These are phyloP conservation scores for Phytophthora meadii DNA, from an alignment of 352 stramenopile genomes.

Conservation along the genomic window DNA sequence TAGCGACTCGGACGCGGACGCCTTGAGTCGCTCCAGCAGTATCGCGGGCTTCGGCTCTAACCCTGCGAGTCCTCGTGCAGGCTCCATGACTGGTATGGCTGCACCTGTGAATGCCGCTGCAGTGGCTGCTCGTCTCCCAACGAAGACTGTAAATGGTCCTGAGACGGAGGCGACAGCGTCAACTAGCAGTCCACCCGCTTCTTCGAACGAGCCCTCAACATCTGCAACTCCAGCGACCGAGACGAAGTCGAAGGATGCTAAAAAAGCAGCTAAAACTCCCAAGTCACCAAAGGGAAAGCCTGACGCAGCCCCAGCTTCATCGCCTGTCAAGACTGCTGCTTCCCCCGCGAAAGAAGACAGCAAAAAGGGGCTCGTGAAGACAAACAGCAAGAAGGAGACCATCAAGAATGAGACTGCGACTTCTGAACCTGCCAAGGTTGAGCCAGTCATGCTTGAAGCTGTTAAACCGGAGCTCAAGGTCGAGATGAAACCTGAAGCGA, in stretches of 20 bases:
- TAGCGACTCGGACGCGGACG: slow-evolving; percentile 57
- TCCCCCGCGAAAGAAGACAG: too few species aligned
- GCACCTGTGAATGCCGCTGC: slow-evolving; percentile 22
- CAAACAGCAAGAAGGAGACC: not conserved
- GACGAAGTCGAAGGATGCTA: slow-evolving; percentile 8
- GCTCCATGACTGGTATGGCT: slow-evolving; percentile 3
- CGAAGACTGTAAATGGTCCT: slow-evolving; percentile 11
- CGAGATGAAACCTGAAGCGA: not conserved
- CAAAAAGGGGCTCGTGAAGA: too few species aligned
- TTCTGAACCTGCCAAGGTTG: slow-evolving; percentile 3
- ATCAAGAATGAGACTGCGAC: slow-evolving; percentile 6
- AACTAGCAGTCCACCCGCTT: slow-evolving; percentile 6
- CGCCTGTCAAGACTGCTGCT: slow-evolving; percentile 18
- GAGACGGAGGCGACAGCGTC: slow-evolving; percentile 9
- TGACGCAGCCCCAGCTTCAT: slow-evolving; percentile 1
- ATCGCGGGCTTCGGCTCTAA: slow-evolving; percentile 35
- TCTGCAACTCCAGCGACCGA: slow-evolving; percentile 3
- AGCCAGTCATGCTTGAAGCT: slow-evolving; percentile 7
- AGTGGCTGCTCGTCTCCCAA: slow-evolving; percentile 23
- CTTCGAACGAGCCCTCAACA: slow-evolving; percentile 5
- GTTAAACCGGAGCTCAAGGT: slow-evolving; percentile 1
- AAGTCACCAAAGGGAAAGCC: too few species aligned
- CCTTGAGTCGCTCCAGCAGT: slow-evolving; percentile 52
- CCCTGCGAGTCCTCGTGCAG: slow-evolving; percentile 38
- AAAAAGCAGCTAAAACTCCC: not conserved